Base-by-base conservation (phyloP, 108 stramenopile genomes). In the Pseudonitzschia multistriata region DNA sequence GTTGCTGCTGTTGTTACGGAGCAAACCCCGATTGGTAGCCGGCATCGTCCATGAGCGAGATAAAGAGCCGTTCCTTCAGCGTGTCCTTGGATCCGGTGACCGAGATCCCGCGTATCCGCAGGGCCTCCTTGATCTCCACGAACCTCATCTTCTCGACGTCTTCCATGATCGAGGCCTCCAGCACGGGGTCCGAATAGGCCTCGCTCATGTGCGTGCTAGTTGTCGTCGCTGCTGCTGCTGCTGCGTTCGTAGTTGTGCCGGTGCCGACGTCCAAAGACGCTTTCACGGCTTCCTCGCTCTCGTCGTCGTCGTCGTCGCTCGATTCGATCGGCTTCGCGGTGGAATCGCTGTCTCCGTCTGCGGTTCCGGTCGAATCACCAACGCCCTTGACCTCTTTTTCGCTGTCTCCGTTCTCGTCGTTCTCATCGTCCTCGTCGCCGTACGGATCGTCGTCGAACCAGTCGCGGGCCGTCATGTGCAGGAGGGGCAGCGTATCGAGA, bases 371-470 rank as follows among this genome's bases (percentile, higher is more conserved):
- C 24, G 66, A 52, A 36, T 59, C 37, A 28, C 47, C 56, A 13
- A n/a, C 33, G 14, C 13, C 57, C 6, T 59, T 33, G 3, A 15
- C 17, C n/a, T 62, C 50, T 0, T 48, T 19, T 13, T 37, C 36
- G 39, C 31, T 35, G 8, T 34, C 49, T 36, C 25, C 17, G n/a
- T 42, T 45, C 1, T 24, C 11, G 64, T 67, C 66, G 30, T 70
- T 69, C 24, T 54, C 73, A 55, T 68, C 71, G 45, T 47, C 69
- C 34, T 67, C 72, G 3, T 72, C 71, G 47, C 67, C 64, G 34
- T 63, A 53, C 71, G 37, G 62, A 13, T 87, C 87, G 57, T 92
- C 91, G 72, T 93, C 92, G 70, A 88, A 93, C 89, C 89, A 93
- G 78, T 93, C 85, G 40, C 92, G 68, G 19, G 64, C 71, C 5